Base-by-base conservation (phyloP, 768 basidiomycete genomes). In the Dentipellis sp. region DNA sequence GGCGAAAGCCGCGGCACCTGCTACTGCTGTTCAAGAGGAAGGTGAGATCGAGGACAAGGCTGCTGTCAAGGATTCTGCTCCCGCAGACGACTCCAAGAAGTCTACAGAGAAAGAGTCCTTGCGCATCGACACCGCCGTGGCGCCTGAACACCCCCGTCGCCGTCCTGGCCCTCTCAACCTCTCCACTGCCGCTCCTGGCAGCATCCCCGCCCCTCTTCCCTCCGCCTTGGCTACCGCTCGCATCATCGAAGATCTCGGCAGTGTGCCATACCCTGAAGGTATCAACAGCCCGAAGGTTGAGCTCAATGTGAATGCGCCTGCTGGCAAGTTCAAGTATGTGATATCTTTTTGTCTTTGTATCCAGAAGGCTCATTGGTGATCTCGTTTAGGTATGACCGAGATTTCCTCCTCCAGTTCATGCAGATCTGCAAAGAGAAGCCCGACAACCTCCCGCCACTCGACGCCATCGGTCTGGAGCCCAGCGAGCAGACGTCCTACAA, bases 371-470 rank as follows among this genome's bases (percentile, higher is more conserved):
- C 10, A 12, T 50, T 16, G 47, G 2, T 3, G 10, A 5, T 10
- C 29, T 60, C 36, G 50, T 37, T 21, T 59, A 92, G 95, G 65
- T 99, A 99, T 68, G 93, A 97, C 69, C 92, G 94, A 37, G 92
- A 94, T 17, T 99, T 99, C 83, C 79, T 99, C 22, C 72, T 99
- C 57, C 95, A 99, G 68, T 99, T 99, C 75, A 94, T 97, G 90
- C 72, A 74, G 21, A 72, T 95, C 58, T 99, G 97, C 78, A 90
- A 84, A 69, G 95, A 97, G 74, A 94, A 94, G 71, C 95, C 97
- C 3, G 92, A 91, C 54, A 78, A 80, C 55, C 84, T 97, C 23
- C 92, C 93, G 40, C 82, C 91, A 58, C 79, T 97, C 54, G 92
- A 93, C 61, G 86, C 87, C 10, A 86, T 98, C 64, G 95, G 95